Evolutionary conservation across 2,329 filamentous ascomycete genomes (phyloP).

Genomic region (Cytospora leucostoma): DNA sequence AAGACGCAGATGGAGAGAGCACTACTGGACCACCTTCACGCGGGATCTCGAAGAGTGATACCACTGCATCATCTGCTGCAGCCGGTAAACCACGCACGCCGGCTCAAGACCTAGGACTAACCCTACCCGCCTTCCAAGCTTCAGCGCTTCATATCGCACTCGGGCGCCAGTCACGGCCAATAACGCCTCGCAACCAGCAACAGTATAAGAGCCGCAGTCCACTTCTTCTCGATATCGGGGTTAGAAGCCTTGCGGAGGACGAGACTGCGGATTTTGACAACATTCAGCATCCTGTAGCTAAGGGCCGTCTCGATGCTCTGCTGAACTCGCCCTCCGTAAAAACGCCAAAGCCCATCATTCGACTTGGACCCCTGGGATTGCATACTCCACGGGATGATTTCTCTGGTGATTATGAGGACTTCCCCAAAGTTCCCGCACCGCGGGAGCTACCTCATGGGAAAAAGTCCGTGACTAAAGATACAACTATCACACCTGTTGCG

Average conservation of each 20-base stretch:
- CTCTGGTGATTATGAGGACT: neutral
- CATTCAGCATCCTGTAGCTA: slow-evolving; percentile 10
- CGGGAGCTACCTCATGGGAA: slow-evolving; percentile 7
- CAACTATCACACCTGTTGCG: neutral
- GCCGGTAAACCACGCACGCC: neutral
- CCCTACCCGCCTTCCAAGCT: neutral
- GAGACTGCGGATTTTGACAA: slow-evolving; percentile 5
- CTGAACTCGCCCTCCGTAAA: slow-evolving; percentile 20
- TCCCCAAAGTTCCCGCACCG: neutral
- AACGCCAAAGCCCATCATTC: slow-evolving; percentile 1
- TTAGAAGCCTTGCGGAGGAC: slow-evolving; percentile 24
- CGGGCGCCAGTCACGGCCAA: slow-evolving; percentile 19
- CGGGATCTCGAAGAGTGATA: neutral
- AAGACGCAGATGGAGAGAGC: neutral
- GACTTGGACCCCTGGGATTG: neutral
- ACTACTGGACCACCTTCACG: neutral
- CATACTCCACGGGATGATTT: slow-evolving; percentile 2
- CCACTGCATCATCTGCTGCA: neutral
- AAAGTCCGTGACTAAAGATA: neutral
- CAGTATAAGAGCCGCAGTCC: neutral
- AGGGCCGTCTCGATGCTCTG: slow-evolving; percentile 19
- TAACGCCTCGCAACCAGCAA: neutral
- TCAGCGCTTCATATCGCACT: neutral
- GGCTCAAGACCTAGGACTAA: neutral
- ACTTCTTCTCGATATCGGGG: slow-evolving; percentile 14